These are phyloP conservation scores for Xylaria sp. DNA, from an alignment of 2,329 filamentous ascomycete genomes.

Conservation along the genomic window DNA sequence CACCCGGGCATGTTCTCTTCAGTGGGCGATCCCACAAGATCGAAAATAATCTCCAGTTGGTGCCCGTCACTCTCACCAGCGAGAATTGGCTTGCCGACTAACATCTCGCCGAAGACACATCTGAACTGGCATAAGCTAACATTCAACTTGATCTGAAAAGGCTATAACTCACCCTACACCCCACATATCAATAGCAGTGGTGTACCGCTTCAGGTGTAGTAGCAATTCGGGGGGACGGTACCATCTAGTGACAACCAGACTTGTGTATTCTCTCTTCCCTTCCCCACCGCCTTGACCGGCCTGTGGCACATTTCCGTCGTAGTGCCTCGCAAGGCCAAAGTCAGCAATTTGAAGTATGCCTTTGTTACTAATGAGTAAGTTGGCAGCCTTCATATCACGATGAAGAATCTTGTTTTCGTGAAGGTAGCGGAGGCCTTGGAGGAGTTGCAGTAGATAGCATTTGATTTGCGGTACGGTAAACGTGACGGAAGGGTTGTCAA, in stretches of 20 bases:
- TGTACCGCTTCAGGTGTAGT: slow-evolving; percentile 88
- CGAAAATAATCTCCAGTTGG: slow-evolving; percentile 94
- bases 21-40: slow-evolving; percentile 87
- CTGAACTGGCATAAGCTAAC: slow-evolving; percentile 56
- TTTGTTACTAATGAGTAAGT: slow-evolving; percentile 93
- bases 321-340: slow-evolving; percentile 93
- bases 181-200: slow-evolving; percentile 98
- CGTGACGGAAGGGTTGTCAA: slow-evolving; percentile 91
- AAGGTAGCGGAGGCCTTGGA: slow-evolving; percentile 89
- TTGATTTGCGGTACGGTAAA: slow-evolving; percentile 95
- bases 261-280: slow-evolving; percentile 90
- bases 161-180: slow-evolving; percentile 80
- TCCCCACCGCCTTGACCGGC: slow-evolving; percentile 84
- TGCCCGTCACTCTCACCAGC: slow-evolving; percentile 88
- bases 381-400: slow-evolving; percentile 98
- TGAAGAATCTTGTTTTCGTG: slow-evolving; percentile 92
- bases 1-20: slow-evolving; percentile 95
- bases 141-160: background rate
- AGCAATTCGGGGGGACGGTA: slow-evolving; percentile 95
- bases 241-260: slow-evolving; percentile 96
- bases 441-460: slow-evolving; percentile 94
- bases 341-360: slow-evolving; percentile 96
- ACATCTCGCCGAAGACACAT: slow-evolving; percentile 99
- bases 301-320: slow-evolving; percentile 83
- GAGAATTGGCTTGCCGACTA: slow-evolving; percentile 90